Base-by-base conservation (phyloP, 768 basidiomycete species). In the Russula earlei region DNA sequence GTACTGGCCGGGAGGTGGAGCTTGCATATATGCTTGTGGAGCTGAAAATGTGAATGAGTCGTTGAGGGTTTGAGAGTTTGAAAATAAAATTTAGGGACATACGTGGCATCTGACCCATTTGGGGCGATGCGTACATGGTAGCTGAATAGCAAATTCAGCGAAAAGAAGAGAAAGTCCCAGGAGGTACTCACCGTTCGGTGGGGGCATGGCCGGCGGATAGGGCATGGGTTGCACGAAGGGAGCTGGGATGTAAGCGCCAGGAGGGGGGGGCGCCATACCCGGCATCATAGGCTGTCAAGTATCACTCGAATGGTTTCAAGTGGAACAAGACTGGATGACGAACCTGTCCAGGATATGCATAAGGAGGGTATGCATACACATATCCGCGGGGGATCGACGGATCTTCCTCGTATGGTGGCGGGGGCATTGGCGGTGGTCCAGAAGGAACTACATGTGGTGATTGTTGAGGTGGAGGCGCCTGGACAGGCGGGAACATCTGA, bases 51-150 rank as follows among this genome's bases (percentile, higher is more conserved):
- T 15, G n/a, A n/a, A n/a, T n/a, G n/a, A n/a, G n/a, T n/a, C n/a
- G 49, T 40, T 55, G 56, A 46, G 33, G 48, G 33, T 29, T 22
- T 52, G 12, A 33, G 6, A 20, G 25, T 25, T 27, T 52, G 6
- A 19, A 17, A 34, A 19, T 25, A 25, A 24, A 29, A 33, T 24
- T 17, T 3, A 22, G 36, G 41, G 22, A 79, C 88, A 60, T 71
- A 91, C 89, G 88, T 57, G 86, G 89, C 84, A 91, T 89, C 65
- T 87, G 86, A 42, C 82, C 83, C 87, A 91, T 91, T 48, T 75
- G 82, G 48, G 89, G 85, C 36, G 84, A 77, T 48, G 79, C 76
- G 63, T 91, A 92, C 87, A 92, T 91, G 17, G 84, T 86, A 83
- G 66, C 46, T 59, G 51, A 54, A 59, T 49, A 22, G 42, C 34